Evolutionary conservation across 1,139 yeast species (phyloP).

Genomic region (Suhomyces coccinellae): DNA sequence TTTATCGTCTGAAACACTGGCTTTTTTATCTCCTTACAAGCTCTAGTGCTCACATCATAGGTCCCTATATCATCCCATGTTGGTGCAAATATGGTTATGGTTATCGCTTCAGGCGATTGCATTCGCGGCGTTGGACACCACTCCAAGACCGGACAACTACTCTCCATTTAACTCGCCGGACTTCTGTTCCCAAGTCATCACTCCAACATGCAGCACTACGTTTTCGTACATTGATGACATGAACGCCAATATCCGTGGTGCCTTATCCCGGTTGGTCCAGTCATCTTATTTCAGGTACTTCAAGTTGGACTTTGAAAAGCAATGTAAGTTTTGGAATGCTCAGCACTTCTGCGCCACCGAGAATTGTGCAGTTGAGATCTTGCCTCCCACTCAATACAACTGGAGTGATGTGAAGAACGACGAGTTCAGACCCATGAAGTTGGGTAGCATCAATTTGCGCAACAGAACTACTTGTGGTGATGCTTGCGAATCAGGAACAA

Average conservation of each 20-base stretch:
- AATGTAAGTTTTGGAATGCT: conserved; percentile 87
- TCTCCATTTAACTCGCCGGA: conserved; percentile 49
- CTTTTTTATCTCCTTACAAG: not conserved
- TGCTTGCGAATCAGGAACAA: conserved; percentile 27
- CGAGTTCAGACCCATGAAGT: conserved; percentile 67
- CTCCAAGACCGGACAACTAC: conserved; percentile 15
- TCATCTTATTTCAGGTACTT: conserved; percentile 83
- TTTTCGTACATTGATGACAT: conserved; percentile 45
- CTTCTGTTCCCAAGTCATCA: conserved; percentile 49
- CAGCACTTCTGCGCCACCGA: conserved; percentile 88
- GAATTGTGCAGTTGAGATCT: conserved; percentile 88
- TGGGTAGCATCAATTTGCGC: conserved; percentile 50
- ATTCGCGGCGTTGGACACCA: not conserved
- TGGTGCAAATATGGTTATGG: conserved; percentile 6
- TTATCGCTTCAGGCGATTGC: conserved; percentile 1
- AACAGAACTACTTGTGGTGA: conserved; percentile 7
- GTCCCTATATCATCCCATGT: not conserved
- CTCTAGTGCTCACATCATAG: not conserved
- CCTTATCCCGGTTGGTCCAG: conserved; percentile 55
- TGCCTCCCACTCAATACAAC: conserved; percentile 44
- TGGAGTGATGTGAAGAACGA: conserved; percentile 69
- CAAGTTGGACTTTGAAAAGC: conserved; percentile 79
- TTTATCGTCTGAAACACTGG: not conserved
- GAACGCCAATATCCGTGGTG: conserved; percentile 44
- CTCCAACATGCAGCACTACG: conserved; percentile 50